Evolutionary conservation across 2,329 filamentous ascomycete genomes (phyloP).

Genomic region (Bretziella fagacearum): DNA sequence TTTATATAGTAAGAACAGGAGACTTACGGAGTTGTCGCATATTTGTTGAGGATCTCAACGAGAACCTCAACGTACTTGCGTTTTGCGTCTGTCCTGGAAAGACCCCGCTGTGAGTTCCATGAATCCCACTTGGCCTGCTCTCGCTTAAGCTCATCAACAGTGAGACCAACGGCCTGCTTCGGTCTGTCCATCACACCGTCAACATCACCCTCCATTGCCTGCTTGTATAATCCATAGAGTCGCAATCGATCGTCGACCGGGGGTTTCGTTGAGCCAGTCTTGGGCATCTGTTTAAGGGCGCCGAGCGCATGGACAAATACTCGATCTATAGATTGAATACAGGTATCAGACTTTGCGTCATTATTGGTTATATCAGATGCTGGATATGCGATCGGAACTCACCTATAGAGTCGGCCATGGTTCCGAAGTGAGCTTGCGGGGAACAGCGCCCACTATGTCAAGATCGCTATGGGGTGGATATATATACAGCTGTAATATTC

Average conservation of each 20-base stretch:
- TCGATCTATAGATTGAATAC: conserved; percentile 56
- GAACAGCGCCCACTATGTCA: neutral
- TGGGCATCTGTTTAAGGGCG: conserved; percentile 93
- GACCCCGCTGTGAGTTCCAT: conserved; percentile 73
- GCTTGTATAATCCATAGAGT: conserved; percentile 96
- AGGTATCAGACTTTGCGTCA: no score
- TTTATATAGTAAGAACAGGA: neutral
- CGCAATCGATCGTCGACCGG: conserved; percentile 71
- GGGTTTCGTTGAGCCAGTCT: conserved; percentile 77
- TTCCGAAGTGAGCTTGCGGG: neutral
- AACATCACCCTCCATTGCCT: conserved; percentile 97
- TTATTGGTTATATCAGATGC: neutral
- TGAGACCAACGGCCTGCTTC: conserved; percentile 29
- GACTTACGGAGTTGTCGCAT: conserved; percentile 65
- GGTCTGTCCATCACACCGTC: conserved; percentile 86
- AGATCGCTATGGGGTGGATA: no score
- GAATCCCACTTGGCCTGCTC: conserved; percentile 73
- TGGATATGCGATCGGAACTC: conserved; percentile 13
- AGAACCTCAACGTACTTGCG: conserved; percentile 81
- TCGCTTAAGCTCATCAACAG: conserved; percentile 36
- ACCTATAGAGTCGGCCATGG: conserved; percentile 27
- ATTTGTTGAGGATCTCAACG: conserved; percentile 92
- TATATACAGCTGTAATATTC: no score
- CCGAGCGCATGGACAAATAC: conserved; percentile 98
- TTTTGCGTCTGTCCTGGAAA: conserved; percentile 84